Percentiles rank a stretch among this genome's conserved stretches.
Evolutionary conservation across 2,329 filamentous ascomycete genomes (phyloP).

Genomic region (Setomelanomma holmii): DNA sequence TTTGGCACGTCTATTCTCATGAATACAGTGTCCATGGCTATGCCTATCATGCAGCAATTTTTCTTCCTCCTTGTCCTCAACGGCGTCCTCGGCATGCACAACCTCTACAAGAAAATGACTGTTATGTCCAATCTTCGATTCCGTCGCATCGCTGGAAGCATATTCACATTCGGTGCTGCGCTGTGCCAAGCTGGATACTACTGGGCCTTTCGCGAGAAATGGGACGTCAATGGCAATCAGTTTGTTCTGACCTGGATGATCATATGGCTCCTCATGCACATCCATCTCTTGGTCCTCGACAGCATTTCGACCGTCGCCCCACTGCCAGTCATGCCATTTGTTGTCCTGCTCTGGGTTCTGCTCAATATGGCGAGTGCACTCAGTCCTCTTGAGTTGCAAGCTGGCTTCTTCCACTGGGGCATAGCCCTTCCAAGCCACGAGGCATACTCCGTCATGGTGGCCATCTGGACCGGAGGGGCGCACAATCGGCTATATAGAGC

Average conservation of each 20-base stretch:
- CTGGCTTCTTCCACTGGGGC: constrained; percentile 52
- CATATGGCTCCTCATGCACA: constrained; percentile 54
- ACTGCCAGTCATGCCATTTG: constrained; percentile 53
- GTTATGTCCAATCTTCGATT: constrained; percentile 29
- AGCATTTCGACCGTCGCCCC: constrained; percentile 53
- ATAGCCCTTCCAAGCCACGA: constrained; percentile 53
- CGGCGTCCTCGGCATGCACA: constrained; percentile 48
- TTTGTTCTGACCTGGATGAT: constrained; percentile 54
- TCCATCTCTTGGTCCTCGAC: constrained; percentile 56
- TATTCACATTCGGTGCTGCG: constrained; percentile 52
- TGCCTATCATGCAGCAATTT: constrained; percentile 58
- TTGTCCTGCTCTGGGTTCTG: constrained; percentile 55
- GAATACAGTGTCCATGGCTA: constrained; percentile 55
- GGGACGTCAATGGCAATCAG: constrained; percentile 51
- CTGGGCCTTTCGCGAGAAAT: constrained; percentile 54
- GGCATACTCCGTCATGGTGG: constrained; percentile 50
- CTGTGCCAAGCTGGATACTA: constrained; percentile 52
- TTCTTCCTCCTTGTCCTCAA: constrained; percentile 58
- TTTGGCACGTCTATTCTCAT: constrained; percentile 55
- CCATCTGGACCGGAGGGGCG: constrained; percentile 55
- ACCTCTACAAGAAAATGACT: constrained; percentile 28
- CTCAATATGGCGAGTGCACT: constrained; percentile 54
- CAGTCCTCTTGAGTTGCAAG: constrained; percentile 52
- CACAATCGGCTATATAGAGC: constrained; percentile 50
- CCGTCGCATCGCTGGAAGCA: constrained; percentile 43